Evolutionary conservation across 305 asterid species (phyloP), one percentile per base, ranked within the genome.

Genomic region (Solanum hybrid): DNA sequence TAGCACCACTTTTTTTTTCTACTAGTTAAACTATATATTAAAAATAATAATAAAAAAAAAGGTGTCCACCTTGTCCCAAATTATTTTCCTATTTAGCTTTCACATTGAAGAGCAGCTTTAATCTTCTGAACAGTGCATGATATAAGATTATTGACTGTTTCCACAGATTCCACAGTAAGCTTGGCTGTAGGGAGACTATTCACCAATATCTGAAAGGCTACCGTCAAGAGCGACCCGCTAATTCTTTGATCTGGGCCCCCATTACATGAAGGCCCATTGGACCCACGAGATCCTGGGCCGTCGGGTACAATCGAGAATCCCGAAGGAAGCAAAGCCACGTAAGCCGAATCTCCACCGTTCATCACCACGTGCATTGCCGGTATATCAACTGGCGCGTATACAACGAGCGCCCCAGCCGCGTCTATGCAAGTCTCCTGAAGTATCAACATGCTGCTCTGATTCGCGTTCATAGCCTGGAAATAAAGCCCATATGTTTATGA

Each of bases 311-410:
- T 95, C 0, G 98, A 94, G 89, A 97, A 97, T 2, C 99, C 99
- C 2, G 99, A 97, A 0, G 99, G 99, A 0, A 97, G 97, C 37
- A 97, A 91, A 3, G 98, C 98, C 88, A 97, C 99, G 94, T 95
- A 95, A 22, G 98, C 96, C 0, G 99, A 96, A 91, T 97, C 99
- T 12, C 99, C 99, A 81, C 99, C 99, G 94, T 95, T 96, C 98
- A 97, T 96, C 85, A 97, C 99, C 80, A 94, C 94, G 86, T 95
- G 98, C 99, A 97, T 95, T 8, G 98, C 98, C 24, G 98, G 99
- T 69, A 96, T 95, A 92, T 97, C 99, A 40, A 97, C 99, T 10
- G 99, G 99, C 87, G 99, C 99, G 95, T 97, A 97, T 64, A 96
- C 99, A 36, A 96, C 98, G 82, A 97, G 97, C 92, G 99, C 93